phyloP scores from a whole-genome alignment of 1,284 basidiomycete genomes.

The Chalciporus sp. region DNA sequence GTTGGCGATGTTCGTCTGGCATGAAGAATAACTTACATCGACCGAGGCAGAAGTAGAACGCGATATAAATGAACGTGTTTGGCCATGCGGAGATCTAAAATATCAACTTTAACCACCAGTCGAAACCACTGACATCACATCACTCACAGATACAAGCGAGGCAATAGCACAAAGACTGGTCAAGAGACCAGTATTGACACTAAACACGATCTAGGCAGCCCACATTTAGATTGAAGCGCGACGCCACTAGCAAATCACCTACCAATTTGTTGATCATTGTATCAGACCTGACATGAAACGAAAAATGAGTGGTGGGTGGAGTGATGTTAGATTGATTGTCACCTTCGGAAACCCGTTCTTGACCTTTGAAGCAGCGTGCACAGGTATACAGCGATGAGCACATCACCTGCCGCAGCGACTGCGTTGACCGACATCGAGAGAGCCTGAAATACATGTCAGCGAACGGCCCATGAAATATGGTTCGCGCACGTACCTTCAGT shows the following conservation, averaged over 20 bases:
- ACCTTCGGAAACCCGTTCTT: slow-evolving; percentile 58
- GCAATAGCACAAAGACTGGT: slow-evolving; percentile 43
- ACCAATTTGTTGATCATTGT: slow-evolving; percentile 50
- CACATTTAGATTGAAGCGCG: not conserved
- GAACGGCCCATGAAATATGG: not conserved
- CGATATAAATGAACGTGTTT: slow-evolving; percentile 46
- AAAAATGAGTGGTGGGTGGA: not conserved
- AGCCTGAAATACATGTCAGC: slow-evolving; percentile 18
- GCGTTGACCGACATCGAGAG: slow-evolving; percentile 58
- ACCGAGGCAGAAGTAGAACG: slow-evolving; percentile 54
- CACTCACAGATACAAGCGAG: slow-evolving; percentile 45
- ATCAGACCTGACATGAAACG: slow-evolving; percentile 40
- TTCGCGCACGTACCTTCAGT: slow-evolving; percentile 22
- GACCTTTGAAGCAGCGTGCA: slow-evolving; percentile 53
- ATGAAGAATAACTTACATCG: slow-evolving; percentile 37
- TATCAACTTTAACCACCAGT: not conserved
- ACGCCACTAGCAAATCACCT: slow-evolving; percentile 1
- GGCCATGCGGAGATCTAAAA: slow-evolving; percentile 41
- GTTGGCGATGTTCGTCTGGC: not conserved
- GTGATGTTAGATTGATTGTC: not conserved
- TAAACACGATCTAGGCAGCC: slow-evolving; percentile 44
- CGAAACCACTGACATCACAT: not conserved
- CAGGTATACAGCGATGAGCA: slow-evolving; percentile 54
- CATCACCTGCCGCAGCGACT: slow-evolving; percentile 55
- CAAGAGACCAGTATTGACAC: slow-evolving; percentile 50